Evolutionary conservation across 371 early-diverging fungal genomes (phyloP).

Genomic region (Encephalitozoon cuniculi): DNA sequence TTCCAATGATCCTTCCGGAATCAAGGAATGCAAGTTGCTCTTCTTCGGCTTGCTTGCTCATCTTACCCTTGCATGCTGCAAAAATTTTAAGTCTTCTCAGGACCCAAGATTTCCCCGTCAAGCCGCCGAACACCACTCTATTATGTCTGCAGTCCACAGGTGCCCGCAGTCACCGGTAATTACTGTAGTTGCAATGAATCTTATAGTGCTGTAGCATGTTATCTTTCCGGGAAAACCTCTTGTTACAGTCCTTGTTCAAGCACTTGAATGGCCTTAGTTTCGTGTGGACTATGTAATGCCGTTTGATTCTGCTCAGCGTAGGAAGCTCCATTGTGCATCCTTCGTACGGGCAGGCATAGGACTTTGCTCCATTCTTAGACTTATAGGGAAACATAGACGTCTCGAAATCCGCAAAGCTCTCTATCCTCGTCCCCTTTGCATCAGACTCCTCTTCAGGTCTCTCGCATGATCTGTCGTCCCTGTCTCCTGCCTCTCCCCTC

Average conservation of each 20-base stretch:
- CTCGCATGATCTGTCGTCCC: not conserved
- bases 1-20: not conserved
- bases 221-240: constrained; percentile 61
- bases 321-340: constrained; percentile 59
- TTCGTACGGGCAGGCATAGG: constrained; percentile 53
- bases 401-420: constrained; percentile 45
- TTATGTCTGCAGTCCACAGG: not conserved
- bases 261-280: constrained; percentile 61
- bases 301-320: constrained; percentile 56
- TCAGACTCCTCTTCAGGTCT: not conserved
- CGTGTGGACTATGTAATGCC: constrained; percentile 62
- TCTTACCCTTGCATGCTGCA: not conserved
- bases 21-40: constrained; percentile 40
- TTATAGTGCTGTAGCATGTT: constrained; percentile 63
- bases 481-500: not conserved
- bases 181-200: constrained; percentile 52
- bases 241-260: constrained; percentile 56
- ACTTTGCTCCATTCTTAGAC: constrained; percentile 17
- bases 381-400: constrained; percentile 49
- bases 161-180: not conserved
- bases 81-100: constrained; percentile 1
- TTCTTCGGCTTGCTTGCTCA: constrained; percentile 15
- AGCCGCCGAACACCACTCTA: not conserved
- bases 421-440: not conserved
- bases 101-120: not conserved